Evolutionary conservation across 441 rosid genomes (phyloP).

Genomic region (Rhodomyrtus psidioides): DNA sequence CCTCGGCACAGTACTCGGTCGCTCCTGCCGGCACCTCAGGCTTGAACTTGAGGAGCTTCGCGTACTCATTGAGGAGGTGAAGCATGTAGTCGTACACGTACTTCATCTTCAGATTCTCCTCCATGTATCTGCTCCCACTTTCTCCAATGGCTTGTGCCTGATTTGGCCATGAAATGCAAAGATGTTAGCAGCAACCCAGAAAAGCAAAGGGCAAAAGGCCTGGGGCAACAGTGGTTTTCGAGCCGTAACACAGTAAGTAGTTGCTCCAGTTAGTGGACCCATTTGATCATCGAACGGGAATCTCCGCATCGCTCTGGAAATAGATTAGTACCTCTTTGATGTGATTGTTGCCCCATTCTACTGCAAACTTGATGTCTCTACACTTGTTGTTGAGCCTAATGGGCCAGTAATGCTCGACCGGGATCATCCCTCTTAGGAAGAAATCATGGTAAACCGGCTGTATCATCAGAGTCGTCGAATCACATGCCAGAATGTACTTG

Average conservation of each 20-base stretch:
- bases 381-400: not conserved
- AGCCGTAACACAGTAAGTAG: not conserved
- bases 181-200: not conserved
- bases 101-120: not conserved
- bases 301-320: not conserved
- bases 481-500: not conserved
- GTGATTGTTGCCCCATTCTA: not conserved
- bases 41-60: not conserved
- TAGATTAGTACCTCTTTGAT: not conserved
- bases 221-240: not conserved
- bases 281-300: not conserved
- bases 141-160: not conserved
- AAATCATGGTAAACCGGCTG: not conserved
- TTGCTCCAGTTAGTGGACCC: not conserved
- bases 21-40: not conserved
- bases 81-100: not conserved
- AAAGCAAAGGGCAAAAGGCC: not conserved
- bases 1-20: not conserved
- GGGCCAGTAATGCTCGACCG: not conserved
- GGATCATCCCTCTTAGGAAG: not conserved
- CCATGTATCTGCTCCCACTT: not conserved
- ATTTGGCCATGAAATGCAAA: not conserved
- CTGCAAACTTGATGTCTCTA: not conserved
- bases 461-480: not conserved
- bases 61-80: not conserved